A percentile compares a stretch with the other conserved stretches of the same genome.
phyloP scores from a whole-genome alignment of 2,329 filamentous ascomycete species.

The Alternaria alternata region DNA sequence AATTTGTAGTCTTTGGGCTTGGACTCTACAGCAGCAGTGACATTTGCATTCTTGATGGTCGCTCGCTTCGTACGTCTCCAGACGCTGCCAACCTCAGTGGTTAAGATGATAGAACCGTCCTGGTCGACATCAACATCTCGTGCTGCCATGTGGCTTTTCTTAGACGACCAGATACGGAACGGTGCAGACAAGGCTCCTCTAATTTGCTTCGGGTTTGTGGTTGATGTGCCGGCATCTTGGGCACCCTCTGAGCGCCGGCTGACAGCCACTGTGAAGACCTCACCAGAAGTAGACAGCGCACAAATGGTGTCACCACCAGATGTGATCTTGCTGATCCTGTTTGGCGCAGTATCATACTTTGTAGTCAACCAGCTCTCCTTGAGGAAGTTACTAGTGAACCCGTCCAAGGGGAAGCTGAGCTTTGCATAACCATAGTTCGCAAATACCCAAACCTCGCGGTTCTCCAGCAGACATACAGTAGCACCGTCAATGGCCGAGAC shows the following conservation, averaged over 20 bases:
- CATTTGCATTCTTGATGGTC: conserved; percentile 75
- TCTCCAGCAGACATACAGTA: conserved; percentile 84
- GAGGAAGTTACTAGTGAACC: conserved; percentile 74
- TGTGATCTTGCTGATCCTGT: conserved; percentile 77
- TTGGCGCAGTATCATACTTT: conserved; percentile 69
- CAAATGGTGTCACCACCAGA: conserved; percentile 92
- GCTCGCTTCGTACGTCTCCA: conserved; percentile 86
- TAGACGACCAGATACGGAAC: conserved; percentile 85
- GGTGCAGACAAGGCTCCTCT: conserved; percentile 80
- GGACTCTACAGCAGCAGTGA: conserved; percentile 60
- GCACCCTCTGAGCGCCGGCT: conserved; percentile 71
- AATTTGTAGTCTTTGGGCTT: conserved; percentile 95
- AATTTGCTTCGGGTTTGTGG: conserved; percentile 91
- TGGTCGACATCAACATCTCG: conserved; percentile 88
- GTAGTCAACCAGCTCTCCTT: conserved; percentile 71
- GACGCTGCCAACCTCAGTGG: conserved; percentile 89
- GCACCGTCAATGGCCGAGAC: conserved; percentile 91
- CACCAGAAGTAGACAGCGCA: conserved; percentile 82
- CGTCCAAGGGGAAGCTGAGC: conserved; percentile 80
- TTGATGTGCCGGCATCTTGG: conserved; percentile 70
- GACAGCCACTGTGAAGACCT: conserved; percentile 85
- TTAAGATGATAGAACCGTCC: conserved; percentile 93
- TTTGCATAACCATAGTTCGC: conserved; percentile 96
- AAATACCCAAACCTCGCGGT: conserved; percentile 90
- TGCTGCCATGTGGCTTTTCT: conserved; percentile 83